A percentile compares a stretch with the other conserved stretches of the same genome.
These are phyloP conservation scores for Microbotryum intermedium DNA, from an alignment of 1,284 basidiomycete species.

Conservation along the genomic window DNA sequence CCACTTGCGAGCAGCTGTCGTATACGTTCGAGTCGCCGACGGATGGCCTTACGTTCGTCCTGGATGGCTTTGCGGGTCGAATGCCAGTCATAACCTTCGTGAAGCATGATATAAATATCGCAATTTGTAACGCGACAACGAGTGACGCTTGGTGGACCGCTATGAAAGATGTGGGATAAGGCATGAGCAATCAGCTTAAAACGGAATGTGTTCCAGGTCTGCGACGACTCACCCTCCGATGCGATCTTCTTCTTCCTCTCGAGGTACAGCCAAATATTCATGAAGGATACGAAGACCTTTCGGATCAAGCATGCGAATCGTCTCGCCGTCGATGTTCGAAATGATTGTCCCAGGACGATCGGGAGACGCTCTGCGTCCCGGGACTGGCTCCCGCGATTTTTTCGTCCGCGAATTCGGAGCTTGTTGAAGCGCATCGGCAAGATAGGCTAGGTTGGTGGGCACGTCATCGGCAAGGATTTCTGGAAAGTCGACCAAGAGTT, in stretches of 20 bases:
- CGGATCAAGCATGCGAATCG: conserved; percentile 64
- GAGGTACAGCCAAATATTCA: conserved; percentile 49
- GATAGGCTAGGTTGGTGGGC: conserved; percentile 76
- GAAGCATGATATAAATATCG: conserved; percentile 59
- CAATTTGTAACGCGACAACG: conserved; percentile 8
- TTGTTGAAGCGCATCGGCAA: conserved; percentile 50
- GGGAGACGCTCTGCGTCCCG: not conserved
- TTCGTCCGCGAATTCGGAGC: not conserved
- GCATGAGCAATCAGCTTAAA: not conserved
- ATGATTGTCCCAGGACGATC: conserved; percentile 45
- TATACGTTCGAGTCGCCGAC: conserved; percentile 77
- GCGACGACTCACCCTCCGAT: not conserved
- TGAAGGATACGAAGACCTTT: conserved; percentile 53
- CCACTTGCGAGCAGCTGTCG: conserved; percentile 87
- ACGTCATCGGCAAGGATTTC: conserved; percentile 89
- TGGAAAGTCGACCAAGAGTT: conserved; percentile 56
- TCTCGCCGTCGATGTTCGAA: conserved; percentile 68
- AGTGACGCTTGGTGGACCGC: not conserved
- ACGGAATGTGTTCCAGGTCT: not conserved
- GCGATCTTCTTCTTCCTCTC: not conserved
- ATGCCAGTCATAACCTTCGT: conserved; percentile 91
- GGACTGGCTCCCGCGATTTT: not conserved
- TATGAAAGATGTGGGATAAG: not conserved
- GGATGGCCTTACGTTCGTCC: conserved; percentile 77
- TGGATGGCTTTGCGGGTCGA: conserved; percentile 78